These are phyloP conservation scores for Sarocladiaceae sp. DNA, from an alignment of 2,329 filamentous ascomycete genomes.

Conservation along the genomic window DNA sequence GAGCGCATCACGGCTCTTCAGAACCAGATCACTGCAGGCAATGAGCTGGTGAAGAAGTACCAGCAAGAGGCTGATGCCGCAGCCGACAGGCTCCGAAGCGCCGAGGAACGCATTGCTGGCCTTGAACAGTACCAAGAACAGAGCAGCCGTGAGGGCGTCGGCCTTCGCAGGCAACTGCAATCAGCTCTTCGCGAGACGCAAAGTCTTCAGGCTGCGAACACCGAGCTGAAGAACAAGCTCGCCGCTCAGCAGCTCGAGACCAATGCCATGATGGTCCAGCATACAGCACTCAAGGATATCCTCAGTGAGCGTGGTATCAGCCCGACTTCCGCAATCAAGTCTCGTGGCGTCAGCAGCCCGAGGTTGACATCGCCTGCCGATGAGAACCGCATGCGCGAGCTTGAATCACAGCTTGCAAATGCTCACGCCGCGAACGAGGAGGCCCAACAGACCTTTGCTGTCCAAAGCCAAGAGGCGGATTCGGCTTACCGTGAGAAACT, in stretches of 20 bases:
- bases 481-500: slow-evolving; percentile 88
- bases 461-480: slow-evolving; percentile 82
- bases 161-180: slow-evolving; percentile 86
- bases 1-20: slow-evolving; percentile 73
- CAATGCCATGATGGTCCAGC: slow-evolving; percentile 89
- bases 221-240: slow-evolving; percentile 76
- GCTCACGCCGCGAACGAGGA: slow-evolving; percentile 81
- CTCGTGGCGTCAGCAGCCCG: slow-evolving; percentile 64
- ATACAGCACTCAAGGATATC: slow-evolving; percentile 89
- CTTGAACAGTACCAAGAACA: slow-evolving; percentile 97
- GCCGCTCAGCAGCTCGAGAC: slow-evolving; percentile 86
- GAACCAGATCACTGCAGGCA: slow-evolving; percentile 73
- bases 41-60: slow-evolving; percentile 78
- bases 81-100: slow-evolving; percentile 82
- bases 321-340: slow-evolving; percentile 66
- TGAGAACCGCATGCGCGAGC: slow-evolving; percentile 67
- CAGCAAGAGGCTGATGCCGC: slow-evolving; percentile 83
- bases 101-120: slow-evolving; percentile 89
- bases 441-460: slow-evolving; percentile 70
- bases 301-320: slow-evolving; percentile 85
- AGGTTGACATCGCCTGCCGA: slow-evolving; percentile 72
- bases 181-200: slow-evolving; percentile 79
- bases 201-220: slow-evolving; percentile 72
- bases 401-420: slow-evolving; percentile 81
- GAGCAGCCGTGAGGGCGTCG: slow-evolving; percentile 86